Percentiles rank a stretch among this genome's conserved stretches.
Evolutionary conservation across 2,329 filamentous ascomycete genomes (phyloP).

Genomic region (Neopestalotiopsis sp.): DNA sequence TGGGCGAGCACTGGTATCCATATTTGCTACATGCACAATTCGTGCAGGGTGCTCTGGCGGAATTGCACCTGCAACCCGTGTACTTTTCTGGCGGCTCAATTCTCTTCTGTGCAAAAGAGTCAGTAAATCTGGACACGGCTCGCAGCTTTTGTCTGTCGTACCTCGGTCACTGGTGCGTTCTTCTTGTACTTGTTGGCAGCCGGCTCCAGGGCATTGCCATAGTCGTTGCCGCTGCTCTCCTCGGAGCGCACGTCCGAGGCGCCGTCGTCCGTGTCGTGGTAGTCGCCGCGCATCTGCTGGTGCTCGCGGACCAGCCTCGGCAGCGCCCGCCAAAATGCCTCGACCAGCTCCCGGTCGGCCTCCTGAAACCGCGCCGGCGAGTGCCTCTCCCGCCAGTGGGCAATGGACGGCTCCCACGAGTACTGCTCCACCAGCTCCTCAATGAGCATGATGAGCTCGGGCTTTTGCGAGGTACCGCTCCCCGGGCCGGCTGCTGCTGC

Average conservation of each 20-base stretch:
- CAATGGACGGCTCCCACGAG: background rate
- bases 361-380: background rate
- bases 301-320: background rate
- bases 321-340: background rate
- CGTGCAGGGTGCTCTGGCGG: background rate
- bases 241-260: background rate
- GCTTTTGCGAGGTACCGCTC: background rate
- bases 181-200: background rate
- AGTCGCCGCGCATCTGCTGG: background rate
- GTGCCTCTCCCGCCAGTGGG: background rate
- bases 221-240: background rate
- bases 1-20: constrained; percentile 1
- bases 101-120: background rate
- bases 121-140: background rate
- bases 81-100: background rate
- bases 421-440: background rate
- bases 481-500: background rate
- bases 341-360: background rate
- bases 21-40: constrained; percentile 10
- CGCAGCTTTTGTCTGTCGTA: background rate
- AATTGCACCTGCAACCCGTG: background rate
- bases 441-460: background rate
- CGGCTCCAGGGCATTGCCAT: background rate
- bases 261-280: background rate
- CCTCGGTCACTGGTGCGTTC: constrained; percentile 4